Conservation (phyloP, 495 filamentous ascomycete genomes). For the Xylaria acuta region DNA sequence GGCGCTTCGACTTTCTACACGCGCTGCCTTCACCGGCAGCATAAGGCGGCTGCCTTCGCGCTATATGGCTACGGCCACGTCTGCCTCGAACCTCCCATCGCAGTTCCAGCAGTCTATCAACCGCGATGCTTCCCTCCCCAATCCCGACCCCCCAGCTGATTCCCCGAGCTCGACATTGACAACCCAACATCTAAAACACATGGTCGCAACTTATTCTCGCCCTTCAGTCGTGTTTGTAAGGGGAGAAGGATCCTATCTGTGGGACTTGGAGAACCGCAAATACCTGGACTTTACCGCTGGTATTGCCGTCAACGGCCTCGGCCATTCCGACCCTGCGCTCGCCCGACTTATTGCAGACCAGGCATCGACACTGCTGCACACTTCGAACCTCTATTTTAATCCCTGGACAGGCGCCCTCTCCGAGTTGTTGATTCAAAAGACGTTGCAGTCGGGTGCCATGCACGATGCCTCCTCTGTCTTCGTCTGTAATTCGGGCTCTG, state of each 20-base stretch:
- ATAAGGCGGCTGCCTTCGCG: constrained; percentile 30
- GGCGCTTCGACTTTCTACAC: constrained; percentile 33
- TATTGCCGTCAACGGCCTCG: constrained; percentile 93
- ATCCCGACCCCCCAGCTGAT: constrained; percentile 78
- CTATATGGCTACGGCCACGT: constrained; percentile 22
- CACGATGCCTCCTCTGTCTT: constrained; percentile 81
- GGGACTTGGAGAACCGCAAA: constrained; percentile 84
- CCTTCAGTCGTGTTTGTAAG: constrained; percentile 89
- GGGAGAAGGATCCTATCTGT: constrained; percentile 84
- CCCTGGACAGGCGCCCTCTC: constrained; percentile 89
- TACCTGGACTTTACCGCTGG: constrained; percentile 96
- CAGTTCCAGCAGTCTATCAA: constrained; percentile 30
- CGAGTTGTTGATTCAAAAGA: constrained; percentile 81
- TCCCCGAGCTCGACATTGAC: constrained; percentile 78
- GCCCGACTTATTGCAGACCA: constrained; percentile 72
- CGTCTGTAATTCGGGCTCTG: constrained; percentile 91
- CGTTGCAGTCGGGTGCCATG: constrained; percentile 77
- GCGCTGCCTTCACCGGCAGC: constrained; percentile 23
- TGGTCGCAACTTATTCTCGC: constrained; percentile 94
- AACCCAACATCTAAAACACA: constrained; percentile 74
- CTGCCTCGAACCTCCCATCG: constrained; percentile 33
- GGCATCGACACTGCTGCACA: constrained; percentile 81
- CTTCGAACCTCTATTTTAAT: constrained; percentile 96
- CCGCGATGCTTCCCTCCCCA: constrained; percentile 68
- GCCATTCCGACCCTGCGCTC: constrained; percentile 81